Conservation (phyloP, 2,329 filamentous ascomycete species). For the Alternaria dauci region DNA sequence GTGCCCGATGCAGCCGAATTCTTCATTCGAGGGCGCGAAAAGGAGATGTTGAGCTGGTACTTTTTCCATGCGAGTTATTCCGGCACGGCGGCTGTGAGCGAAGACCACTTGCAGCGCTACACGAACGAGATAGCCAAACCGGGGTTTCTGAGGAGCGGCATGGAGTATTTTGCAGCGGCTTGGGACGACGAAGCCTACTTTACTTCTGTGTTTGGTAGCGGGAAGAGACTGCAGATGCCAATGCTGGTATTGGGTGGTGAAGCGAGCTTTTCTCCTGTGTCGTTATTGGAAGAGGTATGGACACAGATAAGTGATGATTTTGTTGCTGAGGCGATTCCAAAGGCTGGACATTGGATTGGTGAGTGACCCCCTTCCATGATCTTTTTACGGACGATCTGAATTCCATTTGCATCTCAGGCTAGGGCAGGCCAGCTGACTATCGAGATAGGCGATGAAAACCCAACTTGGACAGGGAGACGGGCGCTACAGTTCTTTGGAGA, state of each 20-base stretch:
- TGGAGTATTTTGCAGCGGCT: conserved; percentile 47
- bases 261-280: neutral
- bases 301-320: neutral
- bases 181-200: neutral
- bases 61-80: conserved; percentile 58
- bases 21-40: conserved; percentile 56
- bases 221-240: neutral
- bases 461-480: neutral
- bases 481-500: neutral
- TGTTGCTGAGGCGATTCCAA: neutral
- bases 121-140: conserved; percentile 50
- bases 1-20: conserved; percentile 59
- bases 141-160: conserved; percentile 47
- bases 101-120: conserved; percentile 53
- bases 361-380: neutral
- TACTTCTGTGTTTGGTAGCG: neutral
- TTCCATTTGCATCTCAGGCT: neutral
- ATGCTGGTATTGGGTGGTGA: neutral
- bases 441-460: neutral
- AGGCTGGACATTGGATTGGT: conserved; percentile 6
- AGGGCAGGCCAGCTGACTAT: neutral
- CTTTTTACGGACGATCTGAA: neutral
- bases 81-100: conserved; percentile 49
- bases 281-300: neutral
- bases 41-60: conserved; percentile 57